These are phyloP conservation scores for Inga leiocalycina DNA, from an alignment of 306 rosid genomes.

Conservation along the genomic window DNA sequence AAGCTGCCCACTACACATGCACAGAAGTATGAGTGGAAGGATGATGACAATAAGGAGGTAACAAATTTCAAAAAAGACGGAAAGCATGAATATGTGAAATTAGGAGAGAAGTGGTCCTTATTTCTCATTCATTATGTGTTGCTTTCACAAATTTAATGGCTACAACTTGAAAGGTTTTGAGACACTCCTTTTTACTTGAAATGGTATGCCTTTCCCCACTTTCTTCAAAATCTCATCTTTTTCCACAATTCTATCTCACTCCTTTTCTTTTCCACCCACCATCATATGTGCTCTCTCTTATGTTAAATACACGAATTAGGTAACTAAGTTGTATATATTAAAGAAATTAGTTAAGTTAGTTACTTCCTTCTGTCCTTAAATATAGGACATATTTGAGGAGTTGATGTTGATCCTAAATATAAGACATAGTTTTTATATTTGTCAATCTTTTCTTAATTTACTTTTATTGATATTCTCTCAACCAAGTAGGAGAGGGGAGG, in stretches of 20 bases:
- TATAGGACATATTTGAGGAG: no score
- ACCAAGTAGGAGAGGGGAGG: no score
- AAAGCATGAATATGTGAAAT: neutral
- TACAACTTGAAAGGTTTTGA: neutral
- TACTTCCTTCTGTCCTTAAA: no score
- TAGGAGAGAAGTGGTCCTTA: neutral
- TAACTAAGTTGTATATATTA: no score
- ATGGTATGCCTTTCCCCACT: neutral
- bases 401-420: no score
- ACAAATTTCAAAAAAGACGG: conserved; percentile 17
- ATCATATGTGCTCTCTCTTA: no score
- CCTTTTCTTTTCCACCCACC: neutral
- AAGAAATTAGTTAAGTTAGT: no score
- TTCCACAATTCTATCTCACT: neutral
- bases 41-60: neutral
- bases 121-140: neutral
- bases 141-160: conserved; percentile 11
- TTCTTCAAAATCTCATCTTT: neutral
- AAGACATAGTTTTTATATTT: no score
- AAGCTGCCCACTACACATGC: neutral
- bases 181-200: neutral
- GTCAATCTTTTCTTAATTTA: no score
- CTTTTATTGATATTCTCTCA: no score
- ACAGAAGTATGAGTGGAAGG: neutral
- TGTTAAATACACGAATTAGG: no score